Evolutionary conservation across 1,139 yeast species (phyloP), one percentile per base, ranked within the genome.

Genomic region (Magnusiomyces suaveolens): DNA sequence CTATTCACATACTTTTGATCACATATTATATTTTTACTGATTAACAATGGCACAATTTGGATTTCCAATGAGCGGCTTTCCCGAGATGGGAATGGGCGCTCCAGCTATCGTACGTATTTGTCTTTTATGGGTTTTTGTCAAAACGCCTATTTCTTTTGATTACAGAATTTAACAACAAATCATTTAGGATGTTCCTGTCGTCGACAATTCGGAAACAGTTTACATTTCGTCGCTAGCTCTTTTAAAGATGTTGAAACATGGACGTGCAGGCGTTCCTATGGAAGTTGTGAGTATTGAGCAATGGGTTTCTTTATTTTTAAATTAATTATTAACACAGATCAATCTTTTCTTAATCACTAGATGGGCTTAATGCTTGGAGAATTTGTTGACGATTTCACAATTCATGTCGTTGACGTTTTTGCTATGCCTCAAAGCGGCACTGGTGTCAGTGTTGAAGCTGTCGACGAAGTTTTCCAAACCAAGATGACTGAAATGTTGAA

Each of bases 281-380:
- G 99, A 94, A 75, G 99, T 94, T 52, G 67, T 64, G 63, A 52
- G 65, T 58, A 44, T 25, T 51, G 43, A 23, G 18, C 20, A 6
- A 23, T 24, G 8, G 16, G 39, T 8, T 26, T 32, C 32, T 36
- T 10, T 14, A 14, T 29, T 29, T 29, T 29, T 12, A 29, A 29
- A 12, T 29, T 29, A 12, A 29, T 29, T 36, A 36, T 18, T 36
- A 36, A 36, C 41, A 3, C 8, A 36, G 4, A 3, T 18, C 16
- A 36, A 24, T 25, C 8, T 44, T 44, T 23, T 44, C 20, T 44
- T 25, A 12, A 14, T n/a, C 26, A 3, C 47, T 14, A 64, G 58
- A 94, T 94, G 99, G 99, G 99, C 2, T 78, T 94, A 61, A 94
- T 94, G 99, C 80, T 94, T 63, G 99, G 99, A 52, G 97, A 92